Conservation (phyloP, 495 filamentous ascomycete genomes). For the Copromyces sp. region DNA sequence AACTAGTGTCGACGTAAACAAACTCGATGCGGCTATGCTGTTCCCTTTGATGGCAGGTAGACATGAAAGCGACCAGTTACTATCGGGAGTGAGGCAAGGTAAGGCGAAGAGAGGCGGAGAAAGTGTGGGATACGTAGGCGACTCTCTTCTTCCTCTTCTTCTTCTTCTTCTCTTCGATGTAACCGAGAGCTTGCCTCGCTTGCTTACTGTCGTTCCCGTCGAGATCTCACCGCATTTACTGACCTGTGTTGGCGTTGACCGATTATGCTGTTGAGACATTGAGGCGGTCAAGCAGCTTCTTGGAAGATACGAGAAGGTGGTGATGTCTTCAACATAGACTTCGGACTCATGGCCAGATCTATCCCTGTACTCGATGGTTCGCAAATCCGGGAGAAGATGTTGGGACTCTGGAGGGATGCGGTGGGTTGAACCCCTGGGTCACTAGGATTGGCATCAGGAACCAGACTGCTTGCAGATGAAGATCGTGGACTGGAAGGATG, state of each 20-base stretch:
- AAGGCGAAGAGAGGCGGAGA: not conserved
- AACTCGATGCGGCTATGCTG: too few species aligned
- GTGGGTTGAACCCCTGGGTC: not conserved
- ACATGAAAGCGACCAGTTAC: not conserved
- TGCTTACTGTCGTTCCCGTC: not conserved
- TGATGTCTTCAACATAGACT: not conserved
- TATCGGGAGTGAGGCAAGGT: not conserved
- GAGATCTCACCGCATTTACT: not conserved
- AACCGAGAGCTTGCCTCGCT: not conserved
- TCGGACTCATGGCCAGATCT: not conserved
- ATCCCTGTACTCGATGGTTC: not conserved
- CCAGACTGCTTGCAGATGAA: not conserved
- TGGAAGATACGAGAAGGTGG: not conserved
- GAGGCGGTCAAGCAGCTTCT: not conserved
- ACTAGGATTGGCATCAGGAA: not conserved
- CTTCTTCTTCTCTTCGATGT: not conserved
- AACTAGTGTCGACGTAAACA: too few species aligned
- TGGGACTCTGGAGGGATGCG: not conserved
- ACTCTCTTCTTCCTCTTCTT: not conserved
- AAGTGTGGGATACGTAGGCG: not conserved
- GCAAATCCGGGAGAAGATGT: not conserved
- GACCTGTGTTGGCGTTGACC: not conserved
- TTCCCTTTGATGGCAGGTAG: not conserved
- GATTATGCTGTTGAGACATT: not conserved
- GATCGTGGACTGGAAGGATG: not conserved